These are phyloP conservation scores for Juglanconis oblonga DNA, from an alignment of 2,329 filamentous ascomycete species.

Conservation along the genomic window DNA sequence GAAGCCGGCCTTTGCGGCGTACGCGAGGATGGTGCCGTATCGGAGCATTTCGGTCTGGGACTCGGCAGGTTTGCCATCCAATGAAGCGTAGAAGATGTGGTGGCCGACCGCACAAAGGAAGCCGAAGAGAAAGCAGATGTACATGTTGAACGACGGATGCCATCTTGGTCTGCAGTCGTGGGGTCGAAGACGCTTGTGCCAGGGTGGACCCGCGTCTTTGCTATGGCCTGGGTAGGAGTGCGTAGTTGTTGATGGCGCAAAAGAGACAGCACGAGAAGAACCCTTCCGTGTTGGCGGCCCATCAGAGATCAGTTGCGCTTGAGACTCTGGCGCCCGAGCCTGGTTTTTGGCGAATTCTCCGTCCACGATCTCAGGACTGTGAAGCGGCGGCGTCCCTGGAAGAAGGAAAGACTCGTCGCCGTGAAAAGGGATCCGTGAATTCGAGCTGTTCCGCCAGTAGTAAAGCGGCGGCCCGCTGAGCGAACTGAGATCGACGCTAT, in stretches of 20 bases:
- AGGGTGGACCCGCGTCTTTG: background rate
- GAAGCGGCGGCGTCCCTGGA: background rate
- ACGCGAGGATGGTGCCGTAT: slow-evolving; percentile 36
- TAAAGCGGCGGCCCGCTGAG: slow-evolving; percentile 1
- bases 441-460: slow-evolving; percentile 4
- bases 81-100: slow-evolving; percentile 34
- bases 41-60: slow-evolving; percentile 36
- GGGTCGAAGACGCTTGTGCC: background rate
- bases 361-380: background rate
- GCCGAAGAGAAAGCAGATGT: slow-evolving; percentile 34
- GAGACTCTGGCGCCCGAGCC: background rate
- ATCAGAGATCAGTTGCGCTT: slow-evolving; percentile 4
- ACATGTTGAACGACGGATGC: slow-evolving; percentile 29
- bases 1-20: slow-evolving; percentile 36
- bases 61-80: slow-evolving; percentile 31
- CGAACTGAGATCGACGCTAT: slow-evolving; percentile 7
- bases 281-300: background rate
- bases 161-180: slow-evolving; percentile 13
- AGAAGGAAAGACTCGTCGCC: slow-evolving; percentile 5
- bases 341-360: background rate
- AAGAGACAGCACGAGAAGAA: slow-evolving; percentile 11
- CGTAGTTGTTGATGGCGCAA: slow-evolving; percentile 3
- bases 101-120: slow-evolving; percentile 34
- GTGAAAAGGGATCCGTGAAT: slow-evolving; percentile 14
- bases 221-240: background rate